Evolutionary conservation across 345 rosid species (phyloP).

Genomic region (Zanthoxylum bungeanum): DNA sequence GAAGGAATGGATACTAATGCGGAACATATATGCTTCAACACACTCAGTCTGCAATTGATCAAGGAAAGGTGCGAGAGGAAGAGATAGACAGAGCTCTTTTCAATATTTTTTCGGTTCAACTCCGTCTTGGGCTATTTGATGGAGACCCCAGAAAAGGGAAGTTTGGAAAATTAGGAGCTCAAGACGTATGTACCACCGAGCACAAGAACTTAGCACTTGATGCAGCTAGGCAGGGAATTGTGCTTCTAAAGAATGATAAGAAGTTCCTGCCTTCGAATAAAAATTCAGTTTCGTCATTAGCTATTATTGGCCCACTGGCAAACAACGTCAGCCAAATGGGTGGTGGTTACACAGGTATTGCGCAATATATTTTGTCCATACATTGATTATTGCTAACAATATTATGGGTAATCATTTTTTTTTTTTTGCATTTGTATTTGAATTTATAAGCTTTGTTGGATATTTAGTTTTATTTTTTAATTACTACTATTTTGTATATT

Average conservation of each 20-base stretch:
- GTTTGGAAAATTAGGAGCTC: slow-evolving; percentile 57
- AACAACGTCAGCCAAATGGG: slow-evolving; percentile 53
- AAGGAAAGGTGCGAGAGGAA: slow-evolving; percentile 63
- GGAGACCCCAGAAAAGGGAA: slow-evolving; percentile 70
- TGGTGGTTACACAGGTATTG: slow-evolving; percentile 75
- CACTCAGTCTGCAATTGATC: slow-evolving; percentile 46
- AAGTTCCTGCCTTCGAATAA: slow-evolving; percentile 61
- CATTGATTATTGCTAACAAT: background rate
- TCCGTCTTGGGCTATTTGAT: slow-evolving; percentile 85
- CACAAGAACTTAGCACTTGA: slow-evolving; percentile 76
- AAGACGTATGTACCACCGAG: slow-evolving; percentile 57
- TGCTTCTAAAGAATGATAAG: slow-evolving; percentile 78
- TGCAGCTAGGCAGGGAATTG: slow-evolving; percentile 88
- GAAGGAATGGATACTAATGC: slow-evolving; percentile 85
- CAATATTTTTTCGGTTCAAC: slow-evolving; percentile 72
- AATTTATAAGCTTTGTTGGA: too few relatives aligned
- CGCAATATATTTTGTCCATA: background rate
- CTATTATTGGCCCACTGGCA: slow-evolving; percentile 82
- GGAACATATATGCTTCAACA: slow-evolving; percentile 62
- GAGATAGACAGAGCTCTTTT: slow-evolving; percentile 73
- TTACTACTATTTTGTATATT: too few relatives aligned
- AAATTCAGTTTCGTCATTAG: slow-evolving; percentile 53
- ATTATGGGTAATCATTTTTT: too few relatives aligned
- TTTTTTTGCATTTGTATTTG: too few relatives aligned
- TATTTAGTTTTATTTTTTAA: too few relatives aligned